Evolutionary conservation across 805 yeast species (phyloP), one percentile per base, ranked within the genome.

Genomic region (Vanderwaltozyma verrucispora): DNA sequence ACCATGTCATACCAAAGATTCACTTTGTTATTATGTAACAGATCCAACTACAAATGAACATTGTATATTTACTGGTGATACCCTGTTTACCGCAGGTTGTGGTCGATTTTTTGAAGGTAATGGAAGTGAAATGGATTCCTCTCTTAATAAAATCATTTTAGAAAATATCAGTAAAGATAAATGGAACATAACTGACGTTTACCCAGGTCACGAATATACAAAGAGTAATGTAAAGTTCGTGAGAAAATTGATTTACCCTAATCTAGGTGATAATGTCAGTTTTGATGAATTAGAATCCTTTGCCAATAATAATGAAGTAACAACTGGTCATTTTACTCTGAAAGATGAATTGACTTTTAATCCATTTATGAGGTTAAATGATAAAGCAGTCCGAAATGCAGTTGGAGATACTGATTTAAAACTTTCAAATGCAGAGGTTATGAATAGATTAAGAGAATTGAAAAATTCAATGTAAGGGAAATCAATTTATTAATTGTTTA

Each of bases 1-100:
- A 0, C 98, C 99, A 4, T 92, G 99, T 56, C 99, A 92, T 59
- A 92, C 99, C 0, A 92, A 82, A 60, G 99, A 92, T 61, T 85
- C 95, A 3, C 83, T 92, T 42, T 89, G 97, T 54, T 92, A 86
- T 60, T 81, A 61, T 49, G 86, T 74, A 0, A 65, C 65, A 33
- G 97, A 89, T 55, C 31, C 42, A 0, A 48, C 56, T n/a, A 74
- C 87, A 1, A 70, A 68, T 25, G 75, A 86, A 47, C 68, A 67
- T 45, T 87, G 81, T 3, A 87, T 92, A 2, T 86, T 92, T 63
- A 85, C 96, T 0, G 99, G 99, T 11, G 99, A 92, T 60, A 92
- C 98, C 0, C 66, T 92, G 30, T 92, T 92, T 63, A 82, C 74
- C 32, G 84, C 89, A 30, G 99, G 99, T 2, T 88, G 96, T 57